Percentiles rank a stretch among this genome's conserved stretches.
Evolutionary conservation across 208 protist species (phyloP).

Genomic region (Wallacemonas rigidus): DNA sequence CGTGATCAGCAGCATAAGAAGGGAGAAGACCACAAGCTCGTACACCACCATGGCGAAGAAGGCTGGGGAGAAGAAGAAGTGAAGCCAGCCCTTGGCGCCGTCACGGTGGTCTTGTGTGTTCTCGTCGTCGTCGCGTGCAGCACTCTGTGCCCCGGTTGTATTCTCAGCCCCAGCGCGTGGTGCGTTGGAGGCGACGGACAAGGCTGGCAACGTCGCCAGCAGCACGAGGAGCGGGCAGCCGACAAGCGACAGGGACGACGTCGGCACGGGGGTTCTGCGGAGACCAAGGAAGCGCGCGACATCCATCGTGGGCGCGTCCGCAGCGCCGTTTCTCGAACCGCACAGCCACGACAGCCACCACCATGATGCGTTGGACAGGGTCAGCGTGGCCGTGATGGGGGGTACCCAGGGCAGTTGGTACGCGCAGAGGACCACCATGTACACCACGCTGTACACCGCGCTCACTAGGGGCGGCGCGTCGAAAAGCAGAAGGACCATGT

Average conservation of each 20-base stretch:
- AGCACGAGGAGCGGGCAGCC: constrained; percentile 1
- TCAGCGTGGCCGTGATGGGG: constrained; percentile 9
- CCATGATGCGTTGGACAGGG: not conserved
- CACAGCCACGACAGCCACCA: not conserved
- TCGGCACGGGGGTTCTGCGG: not conserved
- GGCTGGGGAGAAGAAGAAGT: not conserved
- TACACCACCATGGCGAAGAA: constrained; percentile 5
- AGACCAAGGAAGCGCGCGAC: constrained; percentile 12
- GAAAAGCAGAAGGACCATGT: constrained; percentile 2
- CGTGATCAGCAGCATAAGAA: constrained; percentile 7
- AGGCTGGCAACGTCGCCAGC: not conserved
- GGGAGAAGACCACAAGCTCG: not conserved
- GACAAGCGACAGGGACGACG: constrained; percentile 2
- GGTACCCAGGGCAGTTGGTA: constrained; percentile 24
- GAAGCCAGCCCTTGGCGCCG: not conserved
- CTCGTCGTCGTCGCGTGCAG: too few relatives aligned
- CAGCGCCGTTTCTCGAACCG: not conserved
- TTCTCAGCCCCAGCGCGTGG: not conserved
- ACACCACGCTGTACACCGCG: constrained; percentile 14
- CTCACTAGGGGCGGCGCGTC: constrained; percentile 1
- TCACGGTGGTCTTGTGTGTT: not conserved
- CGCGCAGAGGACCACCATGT: constrained; percentile 10
- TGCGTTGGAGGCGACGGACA: not conserved
- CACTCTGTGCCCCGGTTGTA: too few relatives aligned
- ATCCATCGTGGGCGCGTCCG: not conserved